phyloP scores from a whole-genome alignment of 2,329 filamentous ascomycete genomes.

The Ophioceras dolichostomum region DNA sequence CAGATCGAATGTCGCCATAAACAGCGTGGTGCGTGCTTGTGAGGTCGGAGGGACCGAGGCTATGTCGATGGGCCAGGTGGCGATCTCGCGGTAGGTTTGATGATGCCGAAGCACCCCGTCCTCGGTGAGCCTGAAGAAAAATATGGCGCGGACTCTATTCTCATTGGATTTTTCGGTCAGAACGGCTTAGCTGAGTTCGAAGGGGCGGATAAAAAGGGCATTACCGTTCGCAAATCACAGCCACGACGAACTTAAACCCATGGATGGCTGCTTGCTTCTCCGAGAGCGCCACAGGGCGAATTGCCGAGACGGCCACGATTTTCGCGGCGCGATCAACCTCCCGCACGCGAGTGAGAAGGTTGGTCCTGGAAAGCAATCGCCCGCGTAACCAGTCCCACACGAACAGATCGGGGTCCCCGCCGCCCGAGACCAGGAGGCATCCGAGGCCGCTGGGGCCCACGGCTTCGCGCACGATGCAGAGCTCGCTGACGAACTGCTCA shows the following conservation, averaged over 20 bases:
- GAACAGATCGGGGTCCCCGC: conserved; percentile 68
- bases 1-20: too few species aligned
- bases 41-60: too few species aligned
- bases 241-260: conserved; percentile 14
- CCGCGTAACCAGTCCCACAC: conserved; percentile 70
- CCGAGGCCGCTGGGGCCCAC: conserved; percentile 23
- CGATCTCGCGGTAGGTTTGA: too few species aligned
- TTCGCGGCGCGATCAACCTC: conserved; percentile 19
- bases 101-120: conserved; percentile 35
- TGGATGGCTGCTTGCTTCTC: conserved; percentile 11
- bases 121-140: conserved; percentile 46
- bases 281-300: conserved; percentile 19
- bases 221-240: conserved; percentile 31
- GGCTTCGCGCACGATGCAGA: conserved; percentile 40
- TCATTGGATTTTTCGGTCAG: neutral
- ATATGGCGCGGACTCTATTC: conserved; percentile 45
- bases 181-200: conserved; percentile 9
- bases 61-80: too few species aligned
- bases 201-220: too few species aligned
- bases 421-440: conserved; percentile 64
- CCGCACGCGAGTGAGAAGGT: conserved; percentile 32
- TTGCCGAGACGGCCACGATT: conserved; percentile 34
- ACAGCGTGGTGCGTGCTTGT: too few species aligned
- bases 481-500: conserved; percentile 66
- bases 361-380: conserved; percentile 38